Conservation (phyloP, 2,329 filamentous ascomycete genomes). For the Epicoccum nigrum region DNA sequence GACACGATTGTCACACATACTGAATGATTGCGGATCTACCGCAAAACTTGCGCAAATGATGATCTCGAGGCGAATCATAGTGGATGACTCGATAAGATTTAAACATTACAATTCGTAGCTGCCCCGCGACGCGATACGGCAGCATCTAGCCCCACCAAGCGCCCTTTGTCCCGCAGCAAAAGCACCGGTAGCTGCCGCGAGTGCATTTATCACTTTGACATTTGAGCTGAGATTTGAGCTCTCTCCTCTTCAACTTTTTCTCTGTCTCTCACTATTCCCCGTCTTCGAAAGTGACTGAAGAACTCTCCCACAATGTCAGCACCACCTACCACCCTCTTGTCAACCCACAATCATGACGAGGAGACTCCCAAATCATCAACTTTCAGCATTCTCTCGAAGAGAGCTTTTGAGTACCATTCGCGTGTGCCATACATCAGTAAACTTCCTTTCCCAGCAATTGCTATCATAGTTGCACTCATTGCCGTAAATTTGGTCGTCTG, state of each 20-base stretch:
- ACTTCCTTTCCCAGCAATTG: slow-evolving; percentile 62
- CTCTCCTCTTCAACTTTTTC: background rate
- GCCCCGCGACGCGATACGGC: slow-evolving; percentile 22
- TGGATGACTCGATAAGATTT: slow-evolving; percentile 16
- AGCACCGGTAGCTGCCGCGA: slow-evolving; percentile 10
- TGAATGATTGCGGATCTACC: background rate
- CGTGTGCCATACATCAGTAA: slow-evolving; percentile 61
- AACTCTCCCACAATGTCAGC: background rate
- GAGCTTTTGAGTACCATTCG: slow-evolving; percentile 56
- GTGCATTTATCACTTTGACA: background rate
- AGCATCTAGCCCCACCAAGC: slow-evolving; percentile 17
- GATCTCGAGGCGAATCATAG: background rate
- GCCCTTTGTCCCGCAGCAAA: slow-evolving; percentile 23
- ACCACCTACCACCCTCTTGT: background rate
- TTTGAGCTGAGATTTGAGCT: background rate
- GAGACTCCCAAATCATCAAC: slow-evolving; percentile 22
- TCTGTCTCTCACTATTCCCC: too few relatives aligned
- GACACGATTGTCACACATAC: background rate
- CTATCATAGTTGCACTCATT: slow-evolving; percentile 61
- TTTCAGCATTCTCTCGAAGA: slow-evolving; percentile 34
- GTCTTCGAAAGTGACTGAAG: too few relatives aligned
- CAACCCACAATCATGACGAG: background rate
- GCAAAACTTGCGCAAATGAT: background rate
- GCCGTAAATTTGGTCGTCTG: slow-evolving; percentile 63
- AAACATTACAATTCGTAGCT: slow-evolving; percentile 23